Conservation (phyloP, 2,329 filamentous ascomycete species). For the Ramularia endophylla region DNA sequence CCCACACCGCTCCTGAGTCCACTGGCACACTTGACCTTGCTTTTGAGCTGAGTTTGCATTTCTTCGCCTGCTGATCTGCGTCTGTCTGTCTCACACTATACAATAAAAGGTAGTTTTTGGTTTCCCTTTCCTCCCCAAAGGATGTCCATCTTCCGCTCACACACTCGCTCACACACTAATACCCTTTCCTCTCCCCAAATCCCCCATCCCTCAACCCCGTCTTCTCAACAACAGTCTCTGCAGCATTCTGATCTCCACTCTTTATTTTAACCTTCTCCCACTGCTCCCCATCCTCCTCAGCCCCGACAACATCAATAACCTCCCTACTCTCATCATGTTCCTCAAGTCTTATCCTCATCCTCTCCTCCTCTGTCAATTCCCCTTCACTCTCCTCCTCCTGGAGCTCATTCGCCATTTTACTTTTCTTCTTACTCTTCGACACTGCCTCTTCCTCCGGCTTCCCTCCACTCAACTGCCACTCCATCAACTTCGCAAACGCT, state of each 20-base stretch:
- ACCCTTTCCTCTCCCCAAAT: no score
- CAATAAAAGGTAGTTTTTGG: no score
- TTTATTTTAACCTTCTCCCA: conserved; percentile 27
- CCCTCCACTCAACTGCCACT: conserved; percentile 93
- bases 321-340: conserved; percentile 31
- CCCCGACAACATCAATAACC: conserved; percentile 15
- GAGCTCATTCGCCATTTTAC: neutral
- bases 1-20: no score
- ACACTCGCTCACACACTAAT: no score
- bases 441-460: conserved; percentile 16
- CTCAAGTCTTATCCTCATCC: conserved; percentile 42
- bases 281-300: conserved; percentile 33
- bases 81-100: no score
- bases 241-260: conserved; percentile 23
- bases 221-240: conserved; percentile 27
- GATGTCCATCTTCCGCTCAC: no score
- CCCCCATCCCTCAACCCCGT: conserved; percentile 5
- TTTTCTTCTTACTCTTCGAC: neutral
- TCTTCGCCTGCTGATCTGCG: no score
- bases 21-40: no score
- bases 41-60: no score
- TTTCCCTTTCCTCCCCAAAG: no score
- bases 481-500: conserved; percentile 93
- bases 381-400: neutral
- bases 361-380: conserved; percentile 34